These are phyloP conservation scores for Waltergamsia citrina DNA, from an alignment of 2,329 filamentous ascomycete genomes.

Conservation along the genomic window DNA sequence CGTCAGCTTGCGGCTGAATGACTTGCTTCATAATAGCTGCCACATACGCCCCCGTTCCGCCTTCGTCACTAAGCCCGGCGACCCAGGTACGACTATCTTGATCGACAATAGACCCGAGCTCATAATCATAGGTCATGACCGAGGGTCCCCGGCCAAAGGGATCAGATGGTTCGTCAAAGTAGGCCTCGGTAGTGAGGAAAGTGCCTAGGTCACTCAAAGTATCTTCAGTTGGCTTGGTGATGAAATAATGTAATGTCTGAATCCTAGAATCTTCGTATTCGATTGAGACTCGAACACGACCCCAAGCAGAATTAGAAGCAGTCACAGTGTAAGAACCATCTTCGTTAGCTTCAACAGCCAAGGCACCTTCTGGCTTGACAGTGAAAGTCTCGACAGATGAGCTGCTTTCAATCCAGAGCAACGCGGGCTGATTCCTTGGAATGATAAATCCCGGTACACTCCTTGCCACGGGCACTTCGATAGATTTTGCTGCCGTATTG, in stretches of 20 bases:
- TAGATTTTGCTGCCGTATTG: constrained; percentile 31
- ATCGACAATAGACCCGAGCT: constrained; percentile 27
- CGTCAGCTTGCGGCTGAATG: constrained; percentile 34
- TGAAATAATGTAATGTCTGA: constrained; percentile 47
- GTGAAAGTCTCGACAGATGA: constrained; percentile 28
- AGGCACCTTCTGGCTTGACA: constrained; percentile 23
- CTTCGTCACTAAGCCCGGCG: constrained; percentile 50
- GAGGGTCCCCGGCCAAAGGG: constrained; percentile 45
- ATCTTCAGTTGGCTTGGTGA: constrained; percentile 36
- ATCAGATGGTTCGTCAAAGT: constrained; percentile 39
- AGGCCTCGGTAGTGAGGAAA: constrained; percentile 45
- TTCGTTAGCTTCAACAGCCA: constrained; percentile 18
- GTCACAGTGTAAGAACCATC: constrained; percentile 29
- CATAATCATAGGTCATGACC: constrained; percentile 47
- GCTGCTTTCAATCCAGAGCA: constrained; percentile 32
- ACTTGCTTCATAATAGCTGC: constrained; percentile 46
- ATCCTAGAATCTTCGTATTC: constrained; percentile 33
- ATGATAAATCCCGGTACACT: constrained; percentile 47
- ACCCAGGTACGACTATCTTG: constrained; percentile 47
- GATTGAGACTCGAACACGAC: constrained; percentile 36
- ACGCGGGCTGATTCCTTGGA: constrained; percentile 32
- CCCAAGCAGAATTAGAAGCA: constrained; percentile 33
- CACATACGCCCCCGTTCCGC: constrained; percentile 44
- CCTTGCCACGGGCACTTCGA: constrained; percentile 36
- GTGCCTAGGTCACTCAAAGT: constrained; percentile 34